These are phyloP conservation scores for Selaginella moellendorffii DNA, from an alignment of 75 land plant genomes.

Conservation along the genomic window DNA sequence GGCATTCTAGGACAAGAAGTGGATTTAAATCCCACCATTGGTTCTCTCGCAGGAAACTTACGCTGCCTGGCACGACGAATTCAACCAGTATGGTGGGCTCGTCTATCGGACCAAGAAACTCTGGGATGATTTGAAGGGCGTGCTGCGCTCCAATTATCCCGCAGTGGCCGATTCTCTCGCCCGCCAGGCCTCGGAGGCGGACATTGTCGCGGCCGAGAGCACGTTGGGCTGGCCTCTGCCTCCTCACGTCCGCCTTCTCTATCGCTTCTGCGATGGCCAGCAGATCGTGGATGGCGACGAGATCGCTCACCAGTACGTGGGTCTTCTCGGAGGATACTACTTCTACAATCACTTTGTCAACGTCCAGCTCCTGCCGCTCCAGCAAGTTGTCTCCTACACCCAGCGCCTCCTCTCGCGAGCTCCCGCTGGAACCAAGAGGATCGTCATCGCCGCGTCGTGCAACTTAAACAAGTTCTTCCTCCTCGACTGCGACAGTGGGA, in stretches of 20 bases:
- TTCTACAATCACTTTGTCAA: slow-evolving; percentile 48
- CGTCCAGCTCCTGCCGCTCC: slow-evolving; percentile 51
- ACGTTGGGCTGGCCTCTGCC: slow-evolving; percentile 48
- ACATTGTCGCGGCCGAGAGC: slow-evolving; percentile 35
- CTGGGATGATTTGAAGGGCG: slow-evolving; percentile 43
- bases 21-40: not conserved
- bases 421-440: slow-evolving; percentile 19
- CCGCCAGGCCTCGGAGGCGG: slow-evolving; percentile 50
- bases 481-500: slow-evolving; percentile 56
- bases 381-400: slow-evolving; percentile 4
- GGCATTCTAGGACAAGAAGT: not conserved
- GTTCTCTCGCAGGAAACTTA: slow-evolving; percentile 43
- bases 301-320: slow-evolving; percentile 17
- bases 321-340: slow-evolving; percentile 76
- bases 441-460: slow-evolving; percentile 55
- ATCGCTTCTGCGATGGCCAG: slow-evolving; percentile 78
- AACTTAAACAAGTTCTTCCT: slow-evolving; percentile 44
- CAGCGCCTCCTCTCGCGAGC: too few species aligned
- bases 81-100: slow-evolving; percentile 50
- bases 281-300: slow-evolving; percentile 7
- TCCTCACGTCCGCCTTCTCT: slow-evolving; percentile 41
- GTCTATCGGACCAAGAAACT: slow-evolving; percentile 45
- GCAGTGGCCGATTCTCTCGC: slow-evolving; percentile 42
- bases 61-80: slow-evolving; percentile 40
- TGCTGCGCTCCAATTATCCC: slow-evolving; percentile 41